phyloP scores from a whole-genome alignment of 179 eudicot species.

The Camellia oleifera region DNA sequence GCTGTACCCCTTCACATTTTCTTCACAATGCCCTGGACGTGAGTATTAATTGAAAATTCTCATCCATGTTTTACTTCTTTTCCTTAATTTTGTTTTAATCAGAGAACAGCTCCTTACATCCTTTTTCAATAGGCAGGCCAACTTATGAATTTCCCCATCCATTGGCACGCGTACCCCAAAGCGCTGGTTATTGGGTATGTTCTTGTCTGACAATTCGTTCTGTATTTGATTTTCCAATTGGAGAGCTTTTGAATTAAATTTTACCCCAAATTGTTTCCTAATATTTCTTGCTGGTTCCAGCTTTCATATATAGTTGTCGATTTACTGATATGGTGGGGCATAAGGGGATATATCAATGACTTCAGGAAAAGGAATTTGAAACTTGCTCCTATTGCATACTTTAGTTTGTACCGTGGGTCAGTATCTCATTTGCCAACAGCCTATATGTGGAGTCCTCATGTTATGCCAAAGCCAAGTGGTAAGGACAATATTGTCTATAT shows the following conservation, averaged over 20 bases:
- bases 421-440: slow-evolving; percentile 87
- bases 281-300: slow-evolving; percentile 39
- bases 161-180: slow-evolving; percentile 83
- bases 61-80: neutral
- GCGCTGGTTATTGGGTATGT: slow-evolving; percentile 76
- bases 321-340: slow-evolving; percentile 91
- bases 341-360: slow-evolving; percentile 82
- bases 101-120: slow-evolving; percentile 24
- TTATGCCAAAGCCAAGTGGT: slow-evolving; percentile 91
- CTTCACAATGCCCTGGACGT: slow-evolving; percentile 99
- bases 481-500: slow-evolving; percentile 14
- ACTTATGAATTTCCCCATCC: slow-evolving; percentile 94
- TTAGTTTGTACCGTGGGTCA: slow-evolving; percentile 80
- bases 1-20: slow-evolving; percentile 79
- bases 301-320: slow-evolving; percentile 83
- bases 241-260: neutral
- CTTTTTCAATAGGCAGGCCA: slow-evolving; percentile 73
- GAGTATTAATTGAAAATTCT: slow-evolving; percentile 34
- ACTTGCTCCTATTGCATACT: slow-evolving; percentile 89
- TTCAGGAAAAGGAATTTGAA: slow-evolving; percentile 82
- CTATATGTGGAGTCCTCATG: slow-evolving; percentile 95
- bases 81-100: neutral
- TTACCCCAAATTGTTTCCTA: neutral
- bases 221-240: neutral
- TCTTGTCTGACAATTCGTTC: slow-evolving; percentile 10